Evolutionary conservation across 441 rosid species (phyloP).

Genomic region (Corymbia citriodora): DNA sequence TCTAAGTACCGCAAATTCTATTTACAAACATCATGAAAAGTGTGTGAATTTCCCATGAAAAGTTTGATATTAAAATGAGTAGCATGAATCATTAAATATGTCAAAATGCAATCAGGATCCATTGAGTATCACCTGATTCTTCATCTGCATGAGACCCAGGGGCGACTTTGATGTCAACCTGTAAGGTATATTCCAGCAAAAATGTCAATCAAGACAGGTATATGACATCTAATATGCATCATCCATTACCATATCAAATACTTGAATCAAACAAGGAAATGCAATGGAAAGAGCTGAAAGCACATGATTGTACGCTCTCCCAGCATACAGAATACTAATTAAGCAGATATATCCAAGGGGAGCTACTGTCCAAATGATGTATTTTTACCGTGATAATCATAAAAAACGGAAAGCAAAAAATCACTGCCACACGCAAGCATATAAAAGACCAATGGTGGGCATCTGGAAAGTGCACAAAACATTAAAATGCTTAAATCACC

Average conservation of each 20-base stretch:
- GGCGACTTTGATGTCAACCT: conserved; percentile 62
- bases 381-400: neutral
- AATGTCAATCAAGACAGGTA: neutral
- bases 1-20: neutral
- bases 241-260: neutral
- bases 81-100: neutral
- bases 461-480: neutral
- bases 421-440: neutral
- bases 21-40: neutral
- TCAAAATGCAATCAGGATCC: neutral
- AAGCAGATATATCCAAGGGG: neutral
- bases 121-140: conserved; percentile 40
- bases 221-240: neutral
- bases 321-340: neutral
- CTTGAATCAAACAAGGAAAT: neutral
- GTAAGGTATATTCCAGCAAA: neutral
- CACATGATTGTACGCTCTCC: neutral
- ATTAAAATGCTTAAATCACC: neutral
- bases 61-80: neutral
- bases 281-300: neutral
- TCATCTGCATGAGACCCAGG: conserved; percentile 74
- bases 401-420: neutral
- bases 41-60: neutral
- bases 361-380: neutral
- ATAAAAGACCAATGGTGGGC: neutral